A percentile compares a stretch with the other conserved stretches of the same genome.
Conservation (phyloP, 1,284 basidiomycete genomes). For the Anthracocystis panici-leucophaei region DNA sequence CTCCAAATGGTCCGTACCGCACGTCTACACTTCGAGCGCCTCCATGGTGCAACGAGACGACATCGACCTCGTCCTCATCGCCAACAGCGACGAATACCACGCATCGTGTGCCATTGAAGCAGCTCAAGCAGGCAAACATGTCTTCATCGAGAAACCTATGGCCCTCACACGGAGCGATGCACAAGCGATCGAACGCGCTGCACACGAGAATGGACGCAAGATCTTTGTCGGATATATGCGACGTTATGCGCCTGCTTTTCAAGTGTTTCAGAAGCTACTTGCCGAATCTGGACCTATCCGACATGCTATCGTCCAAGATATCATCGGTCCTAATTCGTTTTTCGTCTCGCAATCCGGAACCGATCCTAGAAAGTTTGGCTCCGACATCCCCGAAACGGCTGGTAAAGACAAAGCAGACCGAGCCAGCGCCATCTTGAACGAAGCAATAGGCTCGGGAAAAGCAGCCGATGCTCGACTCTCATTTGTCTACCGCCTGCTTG, state of each 20-base stretch:
- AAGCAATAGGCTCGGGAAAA: conserved; percentile 54
- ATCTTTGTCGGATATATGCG: conserved; percentile 71
- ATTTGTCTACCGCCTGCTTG: conserved; percentile 67
- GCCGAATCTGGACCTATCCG: conserved; percentile 65
- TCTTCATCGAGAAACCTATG: conserved; percentile 62
- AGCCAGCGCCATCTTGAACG: conserved; percentile 32
- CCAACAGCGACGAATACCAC: conserved; percentile 57
- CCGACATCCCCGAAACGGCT: conserved; percentile 56
- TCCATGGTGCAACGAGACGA: conserved; percentile 61
- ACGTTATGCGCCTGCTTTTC: conserved; percentile 70
- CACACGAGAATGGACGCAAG: conserved; percentile 39
- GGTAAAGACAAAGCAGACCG: conserved; percentile 23
- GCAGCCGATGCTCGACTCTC: conserved; percentile 55
- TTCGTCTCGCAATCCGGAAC: conserved; percentile 70
- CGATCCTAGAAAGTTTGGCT: conserved; percentile 62
- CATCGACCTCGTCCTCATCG: conserved; percentile 62
- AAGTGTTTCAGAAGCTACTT: conserved; percentile 68
- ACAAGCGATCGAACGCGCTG: conserved; percentile 33
- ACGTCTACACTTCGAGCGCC: conserved; percentile 33
- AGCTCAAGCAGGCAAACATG: conserved; percentile 48
- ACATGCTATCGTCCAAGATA: conserved; percentile 70
- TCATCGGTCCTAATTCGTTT: conserved; percentile 71
- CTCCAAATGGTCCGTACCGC: conserved; percentile 65
- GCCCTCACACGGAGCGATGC: conserved; percentile 51
- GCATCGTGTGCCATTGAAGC: conserved; percentile 48